Base-by-base conservation (phyloP, 169 alveolate species). In the Babesia bovis region DNA sequence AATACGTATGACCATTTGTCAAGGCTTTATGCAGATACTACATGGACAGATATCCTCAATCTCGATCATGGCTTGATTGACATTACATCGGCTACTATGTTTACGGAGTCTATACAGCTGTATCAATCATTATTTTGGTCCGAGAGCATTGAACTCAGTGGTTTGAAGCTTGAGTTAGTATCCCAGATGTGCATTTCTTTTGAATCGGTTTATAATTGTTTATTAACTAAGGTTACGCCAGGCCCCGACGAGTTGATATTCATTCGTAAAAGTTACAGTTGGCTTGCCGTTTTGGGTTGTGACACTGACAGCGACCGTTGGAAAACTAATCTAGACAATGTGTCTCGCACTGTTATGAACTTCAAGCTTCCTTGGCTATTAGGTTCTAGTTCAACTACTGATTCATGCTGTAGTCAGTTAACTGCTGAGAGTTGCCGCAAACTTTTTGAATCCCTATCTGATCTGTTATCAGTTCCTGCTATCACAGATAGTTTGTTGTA, bases 201-300 rank as follows among this genome's bases (percentile, higher is more conserved):
- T 40, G 83, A 78, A 32, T 35, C 26, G 25, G 36, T 78, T 21
- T 78, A 59, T 38, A 33, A 17, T 13, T 10, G 30, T 53, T 40
- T 78, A 26, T 28, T 28, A 25, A 28, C 41, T 4, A 17, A 57
- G 10, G 51, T 26, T 25, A 47, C 21, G 4, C 25, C 49, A 47
- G 63, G 41, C 33, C 49, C 21, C 15, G 55, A 19, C 19, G 67
- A 26, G 28, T 56, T 58, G 28, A 35, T 68, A 3, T 5, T 51
- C 19, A 40, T 78, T 26, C 21, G 68, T 13, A 75, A 70, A 53
- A 35, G 79, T 38, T 78, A 52, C 77, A 78, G 87, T 49, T 78
- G 87, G 87, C 56, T 78, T 5, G 57, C 73, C 56, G 87, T 78
- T 0, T 26, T 78, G 25, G 72, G 78, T 41, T 78, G 87, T 41